Evolutionary conservation across 345 rosid genomes (phyloP).

Genomic region (Aquilaria sinensis): DNA sequence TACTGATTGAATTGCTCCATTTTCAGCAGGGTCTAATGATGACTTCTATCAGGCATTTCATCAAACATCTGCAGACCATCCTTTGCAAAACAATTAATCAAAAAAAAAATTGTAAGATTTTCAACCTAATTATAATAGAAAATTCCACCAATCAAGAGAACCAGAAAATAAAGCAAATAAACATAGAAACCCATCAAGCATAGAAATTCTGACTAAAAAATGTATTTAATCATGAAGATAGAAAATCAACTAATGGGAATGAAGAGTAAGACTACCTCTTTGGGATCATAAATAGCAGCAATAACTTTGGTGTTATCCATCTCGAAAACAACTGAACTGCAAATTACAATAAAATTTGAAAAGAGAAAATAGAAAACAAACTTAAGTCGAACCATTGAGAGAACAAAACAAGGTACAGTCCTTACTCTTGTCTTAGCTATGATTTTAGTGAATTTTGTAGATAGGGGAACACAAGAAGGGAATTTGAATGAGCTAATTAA

Average conservation of each 20-base stretch:
- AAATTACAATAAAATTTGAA: not conserved
- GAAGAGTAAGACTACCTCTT: conserved; percentile 48
- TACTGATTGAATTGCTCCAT: conserved; percentile 18
- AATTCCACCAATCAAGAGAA: too few relatives aligned
- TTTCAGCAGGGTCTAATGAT: conserved; percentile 15
- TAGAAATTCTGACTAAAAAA: not conserved
- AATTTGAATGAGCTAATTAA: not conserved
- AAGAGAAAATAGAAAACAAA: too few relatives aligned
- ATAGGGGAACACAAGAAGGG: not conserved
- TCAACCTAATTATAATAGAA: too few relatives aligned
- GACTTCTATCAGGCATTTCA: not conserved
- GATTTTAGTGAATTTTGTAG: not conserved
- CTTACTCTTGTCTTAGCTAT: not conserved
- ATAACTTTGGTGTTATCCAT: conserved; percentile 96
- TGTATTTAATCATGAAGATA: not conserved
- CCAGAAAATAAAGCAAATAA: too few relatives aligned
- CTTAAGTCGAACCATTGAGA: too few relatives aligned
- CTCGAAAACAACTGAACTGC: conserved; percentile 84
- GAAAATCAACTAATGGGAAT: not conserved
- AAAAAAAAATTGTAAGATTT: too few relatives aligned
- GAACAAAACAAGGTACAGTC: not conserved
- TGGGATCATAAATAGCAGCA: conserved; percentile 93
- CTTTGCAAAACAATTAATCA: too few relatives aligned
- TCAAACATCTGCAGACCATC: too few relatives aligned
- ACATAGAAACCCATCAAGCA: conserved; percentile 32